Evolutionary conservation across 1,139 yeast species (phyloP), one percentile per base, ranked within the genome.

Genomic region (Zygoascus meyerae): DNA sequence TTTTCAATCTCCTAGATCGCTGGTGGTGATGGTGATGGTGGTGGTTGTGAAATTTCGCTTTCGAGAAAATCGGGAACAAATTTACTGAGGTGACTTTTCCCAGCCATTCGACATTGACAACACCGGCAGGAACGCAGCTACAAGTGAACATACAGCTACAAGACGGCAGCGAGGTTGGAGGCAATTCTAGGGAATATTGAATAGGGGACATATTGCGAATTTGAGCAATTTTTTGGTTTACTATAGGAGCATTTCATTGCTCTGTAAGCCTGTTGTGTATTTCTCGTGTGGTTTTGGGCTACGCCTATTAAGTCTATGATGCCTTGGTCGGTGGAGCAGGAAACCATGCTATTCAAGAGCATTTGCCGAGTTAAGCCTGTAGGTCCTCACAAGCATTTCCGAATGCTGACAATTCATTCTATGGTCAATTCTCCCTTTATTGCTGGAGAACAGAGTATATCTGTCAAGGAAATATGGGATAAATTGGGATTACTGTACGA

Each of bases 301-400:
- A n/a, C n/a, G n/a, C n/a, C n/a, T n/a, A n/a, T n/a, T n/a, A n/a
- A n/a, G n/a, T n/a, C 7, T 31, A 17, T 29, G 8, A 29, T 30
- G 12, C 30, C 65, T 51, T 67, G 95, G 95, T 65, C 73, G 8
- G 62, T 73, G 1, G 81, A 78, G 44, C 86, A 83, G 52, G 95
- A 86, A 61, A 79, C 82, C 43, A 71, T 72, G 52, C 71, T 86
- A 34, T 78, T 83, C 58, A 71, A 78, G 48, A 78, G 86, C 44
- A 71, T 84, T 2, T 80, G 92, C 54, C 82, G 79, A 53, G 74
- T 72, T 65, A 82, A 82, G 59, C 95, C 95, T 1, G 78, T 78
- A 2, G 85, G 86, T 0, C 60, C 65, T 34, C 66, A 77, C 55
- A 82, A 77, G 56, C 79, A 79, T 51, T 75, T 77, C 58, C 76